These are phyloP conservation scores for Polyporus arcularius DNA, from an alignment of 768 basidiomycete genomes.

Conservation along the genomic window DNA sequence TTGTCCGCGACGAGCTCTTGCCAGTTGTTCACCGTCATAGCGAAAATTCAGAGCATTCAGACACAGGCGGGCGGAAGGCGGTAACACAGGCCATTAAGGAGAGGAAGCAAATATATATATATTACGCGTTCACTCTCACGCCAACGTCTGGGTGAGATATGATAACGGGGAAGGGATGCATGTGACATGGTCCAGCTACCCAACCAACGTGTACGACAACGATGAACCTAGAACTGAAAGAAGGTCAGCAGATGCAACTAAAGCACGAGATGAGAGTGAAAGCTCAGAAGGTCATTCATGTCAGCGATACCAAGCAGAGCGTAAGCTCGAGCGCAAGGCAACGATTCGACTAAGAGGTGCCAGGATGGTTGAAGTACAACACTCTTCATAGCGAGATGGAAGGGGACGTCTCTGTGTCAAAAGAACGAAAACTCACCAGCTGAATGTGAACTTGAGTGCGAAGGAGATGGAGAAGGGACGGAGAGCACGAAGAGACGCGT, in stretches of 20 bases:
- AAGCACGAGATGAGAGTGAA: slow-evolving; percentile 3
- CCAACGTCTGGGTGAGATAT: not conserved
- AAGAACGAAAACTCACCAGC: slow-evolving; percentile 25
- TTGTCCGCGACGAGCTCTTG: slow-evolving; percentile 55
- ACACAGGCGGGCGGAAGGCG: not conserved
- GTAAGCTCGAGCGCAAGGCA: slow-evolving; percentile 35
- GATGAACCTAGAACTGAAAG: not conserved
- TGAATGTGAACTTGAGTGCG: not conserved
- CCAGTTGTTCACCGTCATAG: slow-evolving; percentile 39
- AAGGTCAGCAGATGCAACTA: not conserved
- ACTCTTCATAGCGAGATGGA: slow-evolving; percentile 65
- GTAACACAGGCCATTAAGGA: not conserved
- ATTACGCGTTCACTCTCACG: not conserved
- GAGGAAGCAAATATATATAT: not conserved
- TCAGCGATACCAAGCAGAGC: slow-evolving; percentile 62
- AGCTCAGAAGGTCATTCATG: slow-evolving; percentile 68
- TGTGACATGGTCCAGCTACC: not conserved
- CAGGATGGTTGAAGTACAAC: slow-evolving; percentile 75
- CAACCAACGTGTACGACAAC: not conserved
- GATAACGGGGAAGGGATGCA: not conserved
- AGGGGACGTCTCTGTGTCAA: not conserved
- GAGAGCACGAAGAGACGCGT: not conserved
- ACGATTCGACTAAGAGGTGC: slow-evolving; percentile 92
- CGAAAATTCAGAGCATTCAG: not conserved
- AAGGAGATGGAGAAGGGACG: not conserved